phyloP scores from a whole-genome alignment of 352 stramenopile genomes.

The Globisporangium lucens region DNA sequence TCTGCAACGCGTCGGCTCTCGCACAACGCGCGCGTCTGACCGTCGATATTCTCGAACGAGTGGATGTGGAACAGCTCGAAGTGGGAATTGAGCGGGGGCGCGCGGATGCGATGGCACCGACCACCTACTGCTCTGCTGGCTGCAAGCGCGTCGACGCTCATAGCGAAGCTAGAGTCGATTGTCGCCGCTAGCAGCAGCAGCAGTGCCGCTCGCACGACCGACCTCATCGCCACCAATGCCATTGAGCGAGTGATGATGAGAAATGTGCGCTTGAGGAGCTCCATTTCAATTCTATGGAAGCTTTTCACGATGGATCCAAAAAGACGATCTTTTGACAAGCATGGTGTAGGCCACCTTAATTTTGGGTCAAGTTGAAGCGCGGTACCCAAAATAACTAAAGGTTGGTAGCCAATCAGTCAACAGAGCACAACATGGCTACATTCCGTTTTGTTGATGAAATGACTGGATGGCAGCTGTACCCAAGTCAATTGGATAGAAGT shows the following conservation, averaged over 20 bases:
- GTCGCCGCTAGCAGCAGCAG: not conserved
- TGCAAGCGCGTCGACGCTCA: not conserved
- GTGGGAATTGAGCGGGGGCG: constrained; percentile 25
- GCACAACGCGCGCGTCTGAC: constrained; percentile 22
- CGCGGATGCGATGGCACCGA: constrained; percentile 24
- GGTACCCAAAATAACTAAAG: not conserved
- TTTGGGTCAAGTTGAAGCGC: constrained; percentile 1
- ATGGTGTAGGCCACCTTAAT: constrained; percentile 4
- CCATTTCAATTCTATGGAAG: not conserved
- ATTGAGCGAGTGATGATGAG: too few relatives aligned
- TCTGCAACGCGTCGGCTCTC: constrained; percentile 23
- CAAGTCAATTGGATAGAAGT: not conserved
- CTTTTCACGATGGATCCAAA: constrained; percentile 1
- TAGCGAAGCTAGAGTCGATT: not conserved
- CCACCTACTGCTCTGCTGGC: not conserved
- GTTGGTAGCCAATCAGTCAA: too few relatives aligned
- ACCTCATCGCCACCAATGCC: too few relatives aligned
- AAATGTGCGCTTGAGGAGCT: not conserved
- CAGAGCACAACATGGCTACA: not conserved
- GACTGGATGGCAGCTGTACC: not conserved
- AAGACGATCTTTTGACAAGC: not conserved
- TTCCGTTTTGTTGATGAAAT: not conserved
- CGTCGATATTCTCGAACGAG: constrained; percentile 30
- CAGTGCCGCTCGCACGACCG: not conserved
- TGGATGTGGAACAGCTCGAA: constrained; percentile 38